Percentiles rank a stretch among this genome's conserved stretches.
Conservation (phyloP, 306 rosid species). For the Fagus crenata region DNA sequence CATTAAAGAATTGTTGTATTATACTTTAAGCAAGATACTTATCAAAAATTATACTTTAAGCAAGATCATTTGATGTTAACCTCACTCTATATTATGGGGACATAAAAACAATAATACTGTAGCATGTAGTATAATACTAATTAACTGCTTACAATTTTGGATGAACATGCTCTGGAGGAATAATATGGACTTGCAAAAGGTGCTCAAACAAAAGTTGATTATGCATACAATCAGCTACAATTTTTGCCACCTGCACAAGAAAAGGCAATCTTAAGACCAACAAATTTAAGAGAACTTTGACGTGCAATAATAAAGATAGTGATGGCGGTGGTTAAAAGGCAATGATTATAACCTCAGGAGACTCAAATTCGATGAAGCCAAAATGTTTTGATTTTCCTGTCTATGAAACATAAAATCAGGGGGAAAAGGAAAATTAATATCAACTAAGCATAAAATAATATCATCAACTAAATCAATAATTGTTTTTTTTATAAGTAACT, state of each 20-base stretch:
- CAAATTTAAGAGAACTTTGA: background rate
- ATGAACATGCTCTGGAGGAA: constrained; percentile 77
- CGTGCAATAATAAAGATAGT: background rate
- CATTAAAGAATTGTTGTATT: background rate
- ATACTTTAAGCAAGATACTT: too few relatives aligned
- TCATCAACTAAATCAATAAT: constrained; percentile 5
- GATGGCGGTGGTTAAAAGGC: background rate
- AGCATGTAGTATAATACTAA: background rate
- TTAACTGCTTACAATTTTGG: constrained; percentile 61
- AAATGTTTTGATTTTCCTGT: constrained; percentile 79
- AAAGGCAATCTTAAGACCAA: constrained; percentile 11
- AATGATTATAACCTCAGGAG: constrained; percentile 63
- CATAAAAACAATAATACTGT: background rate
- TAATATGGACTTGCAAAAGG: constrained; percentile 62
- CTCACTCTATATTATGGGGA: background rate
- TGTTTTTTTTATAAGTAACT: background rate
- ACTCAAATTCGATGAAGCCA: constrained; percentile 80
- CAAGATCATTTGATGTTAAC: background rate
- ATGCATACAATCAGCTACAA: constrained; percentile 90
- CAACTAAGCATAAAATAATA: background rate
- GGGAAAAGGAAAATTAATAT: constrained; percentile 3
- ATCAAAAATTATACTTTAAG: too few relatives aligned
- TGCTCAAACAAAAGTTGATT: constrained; percentile 80
- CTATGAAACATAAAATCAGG: constrained; percentile 34
- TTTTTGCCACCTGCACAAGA: constrained; percentile 72